phyloP scores from a whole-genome alignment of 164 flowering plant species.

The Stephania japonica region DNA sequence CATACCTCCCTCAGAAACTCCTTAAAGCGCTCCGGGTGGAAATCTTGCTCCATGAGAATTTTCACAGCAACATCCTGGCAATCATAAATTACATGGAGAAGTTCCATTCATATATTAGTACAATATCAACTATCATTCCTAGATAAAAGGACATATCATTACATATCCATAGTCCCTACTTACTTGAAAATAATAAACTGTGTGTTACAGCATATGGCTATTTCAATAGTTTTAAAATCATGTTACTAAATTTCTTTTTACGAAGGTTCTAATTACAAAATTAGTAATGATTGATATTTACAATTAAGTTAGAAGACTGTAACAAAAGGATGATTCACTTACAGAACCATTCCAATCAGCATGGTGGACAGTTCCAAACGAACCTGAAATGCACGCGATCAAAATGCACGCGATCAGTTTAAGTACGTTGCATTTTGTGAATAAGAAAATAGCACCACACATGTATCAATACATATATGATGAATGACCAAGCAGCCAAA shows the following conservation, averaged over 20 bases:
- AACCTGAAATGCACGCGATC: slow-evolving; percentile 50
- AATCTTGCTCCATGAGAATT: slow-evolving; percentile 97
- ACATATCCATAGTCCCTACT: too few species aligned
- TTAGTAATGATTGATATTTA: too few species aligned
- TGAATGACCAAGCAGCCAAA: neutral
- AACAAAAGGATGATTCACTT: slow-evolving; percentile 24
- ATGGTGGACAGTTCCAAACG: slow-evolving; percentile 98
- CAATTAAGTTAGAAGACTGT: too few species aligned
- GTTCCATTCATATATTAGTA: too few species aligned
- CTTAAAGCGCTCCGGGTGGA: slow-evolving; percentile 65
- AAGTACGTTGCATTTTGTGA: neutral
- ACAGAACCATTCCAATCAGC: slow-evolving; percentile 99
- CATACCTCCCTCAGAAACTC: slow-evolving; percentile 92
- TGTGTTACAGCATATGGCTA: too few species aligned
- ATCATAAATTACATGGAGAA: too few species aligned
- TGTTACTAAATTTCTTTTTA: too few species aligned
- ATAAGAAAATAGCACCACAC: neutral
- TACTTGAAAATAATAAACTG: too few species aligned
- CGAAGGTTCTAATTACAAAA: too few species aligned
- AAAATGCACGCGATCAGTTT: neutral
- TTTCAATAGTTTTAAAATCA: too few species aligned
- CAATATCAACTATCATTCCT: too few species aligned
- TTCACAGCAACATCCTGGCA: slow-evolving; percentile 98
- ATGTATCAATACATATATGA: neutral
- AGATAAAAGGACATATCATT: too few species aligned